Percentiles rank a stretch among this genome's conserved stretches.
phyloP scores from a whole-genome alignment of 352 stramenopile species.

The Globisporangium camurandrum region DNA sequence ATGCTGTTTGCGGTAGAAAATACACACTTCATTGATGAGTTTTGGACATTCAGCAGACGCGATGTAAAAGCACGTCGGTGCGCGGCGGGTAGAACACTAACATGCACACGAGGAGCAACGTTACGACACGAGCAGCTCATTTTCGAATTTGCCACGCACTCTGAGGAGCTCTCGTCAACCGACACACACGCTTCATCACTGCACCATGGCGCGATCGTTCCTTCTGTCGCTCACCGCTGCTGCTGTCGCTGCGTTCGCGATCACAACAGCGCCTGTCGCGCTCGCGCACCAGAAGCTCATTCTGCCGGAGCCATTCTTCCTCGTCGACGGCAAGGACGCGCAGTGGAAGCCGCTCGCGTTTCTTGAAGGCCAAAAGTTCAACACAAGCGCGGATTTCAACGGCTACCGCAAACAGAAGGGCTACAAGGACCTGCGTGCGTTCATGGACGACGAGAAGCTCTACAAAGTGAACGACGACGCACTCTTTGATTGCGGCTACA shows the following conservation, averaged over 20 bases:
- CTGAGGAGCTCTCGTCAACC: too few species aligned
- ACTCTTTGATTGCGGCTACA: constrained; percentile 49
- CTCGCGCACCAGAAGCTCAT: constrained; percentile 36
- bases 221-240: constrained; percentile 2
- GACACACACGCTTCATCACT: background rate
- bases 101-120: background rate
- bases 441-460: constrained; percentile 45
- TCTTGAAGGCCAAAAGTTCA: constrained; percentile 40
- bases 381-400: constrained; percentile 36
- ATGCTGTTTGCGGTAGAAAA: too few species aligned
- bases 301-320: constrained; percentile 40
- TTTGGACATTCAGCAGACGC: too few species aligned
- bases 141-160: background rate
- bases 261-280: background rate
- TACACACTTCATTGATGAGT: too few species aligned
- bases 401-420: constrained; percentile 28
- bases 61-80: too few species aligned
- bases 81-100: too few species aligned
- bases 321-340: constrained; percentile 30
- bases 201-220: background rate
- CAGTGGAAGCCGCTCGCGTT: constrained; percentile 28
- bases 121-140: background rate
- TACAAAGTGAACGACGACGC: constrained; percentile 43
- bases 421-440: constrained; percentile 35
- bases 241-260: background rate